A percentile compares a stretch with the other conserved stretches of the same genome.
These are phyloP conservation scores for Penicillium pulvis DNA, from an alignment of 495 filamentous ascomycete genomes.

Conservation along the genomic window DNA sequence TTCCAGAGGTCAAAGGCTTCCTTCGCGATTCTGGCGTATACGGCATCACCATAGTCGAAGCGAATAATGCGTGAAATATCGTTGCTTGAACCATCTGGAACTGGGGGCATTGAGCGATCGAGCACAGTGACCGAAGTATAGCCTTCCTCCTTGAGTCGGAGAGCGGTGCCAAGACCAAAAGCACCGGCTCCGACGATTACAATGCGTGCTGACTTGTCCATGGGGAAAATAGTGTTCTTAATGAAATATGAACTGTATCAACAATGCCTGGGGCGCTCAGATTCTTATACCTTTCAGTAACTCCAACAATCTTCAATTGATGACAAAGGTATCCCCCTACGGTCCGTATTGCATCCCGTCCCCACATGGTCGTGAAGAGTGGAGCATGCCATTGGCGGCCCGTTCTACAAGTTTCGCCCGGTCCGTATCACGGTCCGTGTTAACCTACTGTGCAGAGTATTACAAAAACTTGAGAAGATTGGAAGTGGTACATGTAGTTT, in stretches of 20 bases:
- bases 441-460: background rate
- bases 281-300: background rate
- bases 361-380: background rate
- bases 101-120: constrained; percentile 59
- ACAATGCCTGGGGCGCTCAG: background rate
- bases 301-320: no score
- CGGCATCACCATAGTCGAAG: constrained; percentile 69
- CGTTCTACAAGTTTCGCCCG: background rate
- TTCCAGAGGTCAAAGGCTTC: constrained; percentile 69
- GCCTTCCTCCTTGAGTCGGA: constrained; percentile 55
- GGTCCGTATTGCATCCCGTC: background rate
- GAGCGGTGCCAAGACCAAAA: constrained; percentile 67
- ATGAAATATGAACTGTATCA: background rate
- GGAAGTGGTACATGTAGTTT: no score
- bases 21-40: constrained; percentile 64
- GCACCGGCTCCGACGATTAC: constrained; percentile 72
- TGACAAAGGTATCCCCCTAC: background rate
- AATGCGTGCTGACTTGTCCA: constrained; percentile 43
- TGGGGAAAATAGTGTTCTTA: background rate
- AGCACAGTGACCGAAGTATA: constrained; percentile 61
- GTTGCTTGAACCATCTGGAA: constrained; percentile 62
- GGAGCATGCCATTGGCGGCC: background rate
- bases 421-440: background rate
- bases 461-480: background rate
- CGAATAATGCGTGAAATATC: constrained; percentile 73